phyloP scores from a whole-genome alignment of 371 early-diverging fungal genomes.

The Catenaria anguillulae region DNA sequence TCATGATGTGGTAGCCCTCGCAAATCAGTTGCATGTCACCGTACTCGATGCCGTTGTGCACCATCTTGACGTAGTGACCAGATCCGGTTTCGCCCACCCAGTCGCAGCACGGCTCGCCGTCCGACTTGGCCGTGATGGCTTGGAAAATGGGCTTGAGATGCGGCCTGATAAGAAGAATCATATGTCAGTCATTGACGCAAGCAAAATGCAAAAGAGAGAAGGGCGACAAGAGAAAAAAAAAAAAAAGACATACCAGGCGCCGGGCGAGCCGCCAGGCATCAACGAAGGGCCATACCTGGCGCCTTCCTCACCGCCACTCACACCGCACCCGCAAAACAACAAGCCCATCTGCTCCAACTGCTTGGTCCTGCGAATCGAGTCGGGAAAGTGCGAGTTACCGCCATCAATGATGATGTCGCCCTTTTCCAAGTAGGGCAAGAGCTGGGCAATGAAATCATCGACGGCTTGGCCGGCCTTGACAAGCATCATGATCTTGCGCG shows the following conservation, averaged over 20 bases:
- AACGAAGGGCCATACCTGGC: slow-evolving; percentile 96
- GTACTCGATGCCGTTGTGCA: slow-evolving; percentile 99
- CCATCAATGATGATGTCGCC: slow-evolving; percentile 98
- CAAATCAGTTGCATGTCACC: slow-evolving; percentile 98
- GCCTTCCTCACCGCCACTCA: slow-evolving; percentile 99
- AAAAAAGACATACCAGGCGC: slow-evolving; percentile 53
- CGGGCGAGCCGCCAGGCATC: slow-evolving; percentile 95
- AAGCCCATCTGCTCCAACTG: slow-evolving; percentile 75
- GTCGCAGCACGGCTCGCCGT: slow-evolving; percentile 92
- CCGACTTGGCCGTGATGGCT: slow-evolving; percentile 76
- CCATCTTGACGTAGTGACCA: slow-evolving; percentile 99
- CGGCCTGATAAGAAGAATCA: slow-evolving; percentile 24
- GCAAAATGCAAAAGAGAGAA: slow-evolving; percentile 7
- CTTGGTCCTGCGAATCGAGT: slow-evolving; percentile 80
- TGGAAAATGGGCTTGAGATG: slow-evolving; percentile 88
- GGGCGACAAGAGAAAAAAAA: slow-evolving; percentile 4
- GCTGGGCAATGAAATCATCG: slow-evolving; percentile 84
- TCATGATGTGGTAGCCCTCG: slow-evolving; percentile 90
- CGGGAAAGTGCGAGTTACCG: slow-evolving; percentile 98
- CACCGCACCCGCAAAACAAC: slow-evolving; percentile 94
- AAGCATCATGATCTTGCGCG: slow-evolving; percentile 91
- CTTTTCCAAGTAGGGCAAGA: slow-evolving; percentile 64
- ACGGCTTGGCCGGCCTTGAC: slow-evolving; percentile 95
- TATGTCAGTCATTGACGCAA: slow-evolving; percentile 1
- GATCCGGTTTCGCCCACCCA: slow-evolving; percentile 98